Evolutionary conservation across 371 early-diverging fungal genomes (phyloP).

Genomic region (Dentiscutata heterogama): DNA sequence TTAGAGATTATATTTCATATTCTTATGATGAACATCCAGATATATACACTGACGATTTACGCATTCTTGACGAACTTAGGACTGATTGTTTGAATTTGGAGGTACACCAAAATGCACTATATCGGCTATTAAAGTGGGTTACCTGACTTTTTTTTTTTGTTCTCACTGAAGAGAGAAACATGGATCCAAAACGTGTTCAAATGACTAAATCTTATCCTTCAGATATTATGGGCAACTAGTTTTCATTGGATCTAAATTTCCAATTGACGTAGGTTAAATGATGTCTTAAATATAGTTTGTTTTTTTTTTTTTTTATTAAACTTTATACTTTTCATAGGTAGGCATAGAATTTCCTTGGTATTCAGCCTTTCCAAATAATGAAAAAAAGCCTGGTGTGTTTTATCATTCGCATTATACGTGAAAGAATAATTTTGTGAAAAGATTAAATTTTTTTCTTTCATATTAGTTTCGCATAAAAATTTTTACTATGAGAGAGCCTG

Average conservation of each 20-base stretch:
- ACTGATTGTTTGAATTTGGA: constrained; percentile 79
- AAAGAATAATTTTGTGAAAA: neutral
- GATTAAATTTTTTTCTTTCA: neutral
- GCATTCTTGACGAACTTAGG: constrained; percentile 80
- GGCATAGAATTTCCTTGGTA: constrained; percentile 79
- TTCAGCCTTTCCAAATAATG: constrained; percentile 56
- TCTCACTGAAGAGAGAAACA: neutral
- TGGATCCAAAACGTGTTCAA: neutral
- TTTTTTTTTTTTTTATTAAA: neutral
- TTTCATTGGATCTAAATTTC: constrained; percentile 86
- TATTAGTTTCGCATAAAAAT: constrained; percentile 58
- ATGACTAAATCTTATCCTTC: neutral
- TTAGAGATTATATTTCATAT: constrained; percentile 77
- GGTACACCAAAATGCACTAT: constrained; percentile 73
- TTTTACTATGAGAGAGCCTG: constrained; percentile 87
- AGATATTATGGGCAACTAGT: constrained; percentile 88
- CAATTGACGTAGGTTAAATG: constrained; percentile 75
- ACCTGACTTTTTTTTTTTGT: neutral
- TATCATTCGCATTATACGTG: neutral
- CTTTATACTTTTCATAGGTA: constrained; percentile 55
- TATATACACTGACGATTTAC: constrained; percentile 86
- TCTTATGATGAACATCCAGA: constrained; percentile 89
- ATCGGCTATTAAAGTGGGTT: constrained; percentile 73
- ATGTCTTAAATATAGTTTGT: neutral
- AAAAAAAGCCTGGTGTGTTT: constrained; percentile 49